phyloP scores from a whole-genome alignment of 208 protist genomes.

The Acanthamoeba healyi region DNA sequence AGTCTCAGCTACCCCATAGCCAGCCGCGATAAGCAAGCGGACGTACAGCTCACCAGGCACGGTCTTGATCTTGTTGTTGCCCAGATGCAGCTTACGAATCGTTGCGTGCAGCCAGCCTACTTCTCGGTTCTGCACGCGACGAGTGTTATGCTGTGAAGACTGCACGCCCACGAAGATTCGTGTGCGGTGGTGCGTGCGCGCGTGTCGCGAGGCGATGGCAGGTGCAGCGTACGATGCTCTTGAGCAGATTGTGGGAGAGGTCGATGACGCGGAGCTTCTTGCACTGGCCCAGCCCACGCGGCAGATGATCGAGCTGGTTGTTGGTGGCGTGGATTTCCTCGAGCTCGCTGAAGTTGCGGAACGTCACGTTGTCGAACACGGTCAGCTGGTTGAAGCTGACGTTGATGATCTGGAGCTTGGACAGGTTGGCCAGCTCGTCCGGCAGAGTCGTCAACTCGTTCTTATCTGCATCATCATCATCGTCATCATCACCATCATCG shows the following conservation, averaged over 20 bases:
- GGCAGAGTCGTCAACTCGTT: slow-evolving; percentile 28
- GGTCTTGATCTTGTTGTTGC: slow-evolving; percentile 51
- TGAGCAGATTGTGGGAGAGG: slow-evolving; percentile 43
- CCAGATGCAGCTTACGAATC: slow-evolving; percentile 41
- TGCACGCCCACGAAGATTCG: too few species aligned
- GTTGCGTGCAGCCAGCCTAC: slow-evolving; percentile 25
- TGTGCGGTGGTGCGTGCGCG: not conserved
- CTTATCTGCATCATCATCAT: not conserved
- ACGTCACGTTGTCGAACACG: slow-evolving; percentile 49
- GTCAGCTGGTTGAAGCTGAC: not conserved
- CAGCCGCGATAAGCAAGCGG: not conserved
- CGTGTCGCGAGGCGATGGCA: not conserved
- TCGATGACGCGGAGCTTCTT: slow-evolving; percentile 36
- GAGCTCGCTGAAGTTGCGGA: not conserved
- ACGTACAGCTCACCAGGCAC: slow-evolving; percentile 45
- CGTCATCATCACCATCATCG: too few species aligned
- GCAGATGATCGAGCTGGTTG: slow-evolving; percentile 63
- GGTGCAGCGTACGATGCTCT: not conserved
- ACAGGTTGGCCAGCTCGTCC: slow-evolving; percentile 49
- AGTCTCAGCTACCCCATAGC: not conserved
- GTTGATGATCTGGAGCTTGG: not conserved
- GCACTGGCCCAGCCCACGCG: slow-evolving; percentile 2
- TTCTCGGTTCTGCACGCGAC: not conserved
- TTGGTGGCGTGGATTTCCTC: slow-evolving; percentile 11
- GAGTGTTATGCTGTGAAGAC: not conserved